Evolutionary conservation across 345 rosid species (phyloP), one percentile per base, ranked within the genome.

Genomic region (Citrus cavaleriei): DNA sequence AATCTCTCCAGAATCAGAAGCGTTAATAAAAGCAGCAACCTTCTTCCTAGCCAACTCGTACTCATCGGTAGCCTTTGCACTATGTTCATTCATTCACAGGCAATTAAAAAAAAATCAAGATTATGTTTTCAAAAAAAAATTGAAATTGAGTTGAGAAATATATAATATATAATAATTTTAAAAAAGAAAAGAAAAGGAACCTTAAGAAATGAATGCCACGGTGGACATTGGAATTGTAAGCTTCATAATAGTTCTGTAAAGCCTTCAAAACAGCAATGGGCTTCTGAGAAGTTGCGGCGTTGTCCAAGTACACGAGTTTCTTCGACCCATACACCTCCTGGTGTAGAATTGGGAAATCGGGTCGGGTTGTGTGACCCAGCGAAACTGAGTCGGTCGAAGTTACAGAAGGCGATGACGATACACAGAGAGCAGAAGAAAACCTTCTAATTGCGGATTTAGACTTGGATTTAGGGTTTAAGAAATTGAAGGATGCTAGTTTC

Each of bases 231-330:
- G 99, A 92, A 89, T 95, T 93, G 72, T 88, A 89, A 70, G 88
- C 76, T 81, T 88, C 91, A 21, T 93, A 95, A 79, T 95, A 95
- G 16, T 84, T 84, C 84, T 86, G 92, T 59, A 95, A 81, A 21
- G 98, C 90, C 22, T 93, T 90, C 83, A 95, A 62, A 35, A 95
- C 97, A 35, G 86, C 80, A 57, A 70, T 71, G 5, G 99, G 99
- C 80, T 95, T 95, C 87, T 95, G 99, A 42, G 99, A 95, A 58
- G 98, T 95, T n/a, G 99, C 98, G 27, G 96, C 99, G 79, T 88
- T 95, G 79, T 95, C 99, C 70, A 95, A 85, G 90, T 93, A 95
- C 55, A 95, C 93, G 35, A 95, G 98, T 78, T 89, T 89, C 38
- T 88, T 90, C 24, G 90, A 86, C 30, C 97, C 98, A 76, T 95